Conservation (phyloP, 2,329 filamentous ascomycete species). For the Tolypocladium paradoxum region DNA sequence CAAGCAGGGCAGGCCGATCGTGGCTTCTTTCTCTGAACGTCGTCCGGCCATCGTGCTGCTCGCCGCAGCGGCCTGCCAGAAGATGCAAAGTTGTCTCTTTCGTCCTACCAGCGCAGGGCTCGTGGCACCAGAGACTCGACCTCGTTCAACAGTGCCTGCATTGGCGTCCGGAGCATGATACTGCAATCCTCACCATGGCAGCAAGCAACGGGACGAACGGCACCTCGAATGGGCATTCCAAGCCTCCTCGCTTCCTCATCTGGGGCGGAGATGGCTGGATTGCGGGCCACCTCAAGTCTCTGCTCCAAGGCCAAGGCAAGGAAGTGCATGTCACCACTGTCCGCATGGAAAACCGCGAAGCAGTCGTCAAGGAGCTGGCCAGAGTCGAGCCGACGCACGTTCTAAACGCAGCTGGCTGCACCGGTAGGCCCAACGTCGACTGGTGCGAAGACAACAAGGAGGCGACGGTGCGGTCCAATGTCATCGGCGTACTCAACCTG, state of each 20-base stretch:
- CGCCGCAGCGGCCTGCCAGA: no score
- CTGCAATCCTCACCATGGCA: background rate
- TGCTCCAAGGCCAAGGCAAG: conserved; percentile 50
- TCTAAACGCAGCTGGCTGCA: conserved; percentile 55
- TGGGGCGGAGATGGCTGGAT: conserved; percentile 57
- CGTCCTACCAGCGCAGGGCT: background rate
- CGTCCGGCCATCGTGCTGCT: background rate
- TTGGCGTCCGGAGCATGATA: background rate
- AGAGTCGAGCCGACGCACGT: conserved; percentile 54
- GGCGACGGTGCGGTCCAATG: conserved; percentile 56
- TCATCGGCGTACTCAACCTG: conserved; percentile 53
- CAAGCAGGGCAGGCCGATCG: background rate
- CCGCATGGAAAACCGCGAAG: conserved; percentile 53
- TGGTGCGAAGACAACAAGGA: conserved; percentile 63
- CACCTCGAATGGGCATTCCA: background rate
- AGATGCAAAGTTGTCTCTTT: background rate
- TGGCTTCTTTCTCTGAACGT: background rate
- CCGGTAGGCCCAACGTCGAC: conserved; percentile 57
- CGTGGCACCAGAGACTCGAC: no score
- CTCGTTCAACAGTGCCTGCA: background rate
- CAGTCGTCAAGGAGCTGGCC: conserved; percentile 45
- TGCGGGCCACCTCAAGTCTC: conserved; percentile 46
- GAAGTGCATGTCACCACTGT: conserved; percentile 49
- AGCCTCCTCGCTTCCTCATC: conserved; percentile 40
- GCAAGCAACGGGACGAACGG: no score